Evolutionary conservation across 192 early-diverging fungal genomes (phyloP), one percentile per base, ranked within the genome.

Genomic region (Umbelopsis sp.): DNA sequence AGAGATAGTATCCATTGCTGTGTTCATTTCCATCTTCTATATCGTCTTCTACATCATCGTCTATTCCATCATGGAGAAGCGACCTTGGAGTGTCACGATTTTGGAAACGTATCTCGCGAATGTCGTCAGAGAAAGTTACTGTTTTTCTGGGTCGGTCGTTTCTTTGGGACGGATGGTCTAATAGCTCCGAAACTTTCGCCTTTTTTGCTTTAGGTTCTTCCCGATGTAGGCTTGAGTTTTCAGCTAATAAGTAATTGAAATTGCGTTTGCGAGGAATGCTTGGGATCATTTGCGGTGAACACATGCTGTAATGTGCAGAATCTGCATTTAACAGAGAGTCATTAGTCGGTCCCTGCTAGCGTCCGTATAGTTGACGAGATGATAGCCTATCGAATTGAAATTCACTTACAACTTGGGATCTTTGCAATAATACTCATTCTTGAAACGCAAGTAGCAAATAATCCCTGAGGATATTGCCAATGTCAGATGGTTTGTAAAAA

Each of bases 181-280:
- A 1, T 41, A 41, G 38, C 38, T 41, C 38, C 56, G 31, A 62
- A 62, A 16, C 24, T 62, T 32, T 34, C 16, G 4, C 14, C 25
- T 34, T 62, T 62, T 34, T 62, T 62, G 31, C 29, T 5, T 62
- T 29, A 12, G 56, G 56, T 17, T 62, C 56, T 32, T 62, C 56
- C 12, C 26, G 26, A 26, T 11, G 31, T 34, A 62, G 20, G n/a
- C 5, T 62, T 62, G 26, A 20, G 34, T 62, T 29, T 22, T 32
- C 31, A n/a, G 26, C 26, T n/a, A 62, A 29, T 7, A 29, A 16
- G 7, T 34, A 3, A 20, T 12, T 11, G 2, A 62, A 34, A 34
- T n/a, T 32, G 17, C 56, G 56, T 32, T 62, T 62, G 10, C 17
- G 26, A 31, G 26, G 56, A 62, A 34, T 21, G 20, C 4, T 49